Evolutionary conservation across 164 flowering plant species (phyloP).

Genomic region (Protea cynaroides): DNA sequence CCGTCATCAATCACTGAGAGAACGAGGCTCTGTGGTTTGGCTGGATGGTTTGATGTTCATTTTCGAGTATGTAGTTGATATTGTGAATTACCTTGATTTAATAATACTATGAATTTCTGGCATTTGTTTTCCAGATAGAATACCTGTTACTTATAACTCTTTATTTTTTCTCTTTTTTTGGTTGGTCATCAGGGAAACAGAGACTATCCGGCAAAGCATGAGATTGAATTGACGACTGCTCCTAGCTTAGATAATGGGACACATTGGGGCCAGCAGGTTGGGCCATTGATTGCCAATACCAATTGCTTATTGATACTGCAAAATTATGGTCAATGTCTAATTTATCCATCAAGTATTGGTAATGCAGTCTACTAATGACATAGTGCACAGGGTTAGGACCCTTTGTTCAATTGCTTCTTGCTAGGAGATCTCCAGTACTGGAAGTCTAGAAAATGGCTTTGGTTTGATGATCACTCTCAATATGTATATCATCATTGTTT

Average conservation of each 20-base stretch:
- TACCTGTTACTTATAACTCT: neutral
- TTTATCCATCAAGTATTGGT: neutral
- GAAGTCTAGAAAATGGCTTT: neutral
- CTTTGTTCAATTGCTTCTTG: neutral
- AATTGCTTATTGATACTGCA: neutral
- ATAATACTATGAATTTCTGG: neutral
- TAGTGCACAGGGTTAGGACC: neutral
- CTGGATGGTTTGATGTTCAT: slow-evolving; percentile 99
- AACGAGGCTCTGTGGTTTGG: slow-evolving; percentile 68
- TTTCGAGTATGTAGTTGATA: slow-evolving; percentile 56
- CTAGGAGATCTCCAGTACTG: neutral
- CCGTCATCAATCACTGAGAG: slow-evolving; percentile 44
- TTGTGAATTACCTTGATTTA: neutral
- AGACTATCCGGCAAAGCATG: slow-evolving; percentile 56
- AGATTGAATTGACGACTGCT: slow-evolving; percentile 86
- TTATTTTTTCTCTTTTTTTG: neutral
- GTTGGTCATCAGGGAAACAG: slow-evolving; percentile 55
- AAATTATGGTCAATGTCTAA: neutral
- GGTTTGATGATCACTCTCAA: neutral
- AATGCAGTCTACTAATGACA: slow-evolving; percentile 2
- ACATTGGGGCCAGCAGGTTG: slow-evolving; percentile 99
- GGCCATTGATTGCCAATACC: slow-evolving; percentile 2
- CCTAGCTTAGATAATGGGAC: slow-evolving; percentile 66
- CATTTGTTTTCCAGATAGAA: slow-evolving; percentile 1
- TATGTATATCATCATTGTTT: neutral